These are phyloP conservation scores for Sphaerobolus stellatus DNA, from an alignment of 1,284 basidiomycete genomes.

Conservation along the genomic window DNA sequence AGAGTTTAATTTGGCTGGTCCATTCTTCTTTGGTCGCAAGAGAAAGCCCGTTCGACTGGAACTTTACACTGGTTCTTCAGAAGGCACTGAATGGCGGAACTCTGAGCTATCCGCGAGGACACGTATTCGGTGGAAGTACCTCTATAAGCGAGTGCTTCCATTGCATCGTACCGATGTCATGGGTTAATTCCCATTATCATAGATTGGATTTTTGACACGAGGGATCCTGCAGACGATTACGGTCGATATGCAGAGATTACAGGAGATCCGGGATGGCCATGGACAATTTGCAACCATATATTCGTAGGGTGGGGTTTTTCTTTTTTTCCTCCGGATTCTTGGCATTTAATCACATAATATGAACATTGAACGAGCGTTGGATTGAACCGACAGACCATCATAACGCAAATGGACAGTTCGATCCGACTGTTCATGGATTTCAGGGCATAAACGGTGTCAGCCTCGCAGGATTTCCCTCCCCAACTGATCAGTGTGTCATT, in stretches of 20 bases:
- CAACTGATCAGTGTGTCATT: constrained; percentile 26
- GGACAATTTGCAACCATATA: constrained; percentile 38
- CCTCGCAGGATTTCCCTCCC: constrained; percentile 43
- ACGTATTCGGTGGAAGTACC: constrained; percentile 38
- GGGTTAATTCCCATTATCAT: constrained; percentile 18
- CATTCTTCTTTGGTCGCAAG: background rate
- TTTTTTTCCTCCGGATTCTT: background rate
- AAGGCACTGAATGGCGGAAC: constrained; percentile 26
- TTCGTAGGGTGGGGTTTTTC: constrained; percentile 32
- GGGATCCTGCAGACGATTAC: constrained; percentile 42
- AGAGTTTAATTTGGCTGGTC: background rate
- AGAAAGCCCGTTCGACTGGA: constrained; percentile 28
- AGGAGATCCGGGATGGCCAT: constrained; percentile 42
- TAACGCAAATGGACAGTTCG: constrained; percentile 36
- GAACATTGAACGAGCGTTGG: constrained; percentile 40
- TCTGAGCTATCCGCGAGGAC: constrained; percentile 30
- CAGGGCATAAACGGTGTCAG: constrained; percentile 47
- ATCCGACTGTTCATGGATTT: constrained; percentile 42
- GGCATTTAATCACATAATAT: background rate
- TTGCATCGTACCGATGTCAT: background rate
- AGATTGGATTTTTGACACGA: constrained; percentile 38
- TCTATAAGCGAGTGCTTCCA: constrained; percentile 32
- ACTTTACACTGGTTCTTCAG: constrained; percentile 30
- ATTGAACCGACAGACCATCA: constrained; percentile 38
- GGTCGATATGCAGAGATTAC: constrained; percentile 37